Conservation (phyloP, 108 stramenopile genomes). For the Hondaea fermentalgiana region DNA sequence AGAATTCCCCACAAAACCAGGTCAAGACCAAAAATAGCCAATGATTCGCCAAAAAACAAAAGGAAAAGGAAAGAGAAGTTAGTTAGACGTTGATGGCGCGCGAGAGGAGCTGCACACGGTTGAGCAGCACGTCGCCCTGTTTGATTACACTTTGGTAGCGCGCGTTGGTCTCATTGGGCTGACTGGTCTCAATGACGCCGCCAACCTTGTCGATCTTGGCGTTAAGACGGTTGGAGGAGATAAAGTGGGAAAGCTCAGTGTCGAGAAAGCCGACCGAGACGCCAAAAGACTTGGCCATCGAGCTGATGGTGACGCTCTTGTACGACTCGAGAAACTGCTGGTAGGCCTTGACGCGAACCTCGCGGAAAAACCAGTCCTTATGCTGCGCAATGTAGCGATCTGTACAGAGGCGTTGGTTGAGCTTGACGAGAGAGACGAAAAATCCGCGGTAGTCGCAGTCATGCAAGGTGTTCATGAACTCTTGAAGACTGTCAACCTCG, state of each 20-base stretch:
- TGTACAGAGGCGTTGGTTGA: conserved; percentile 59
- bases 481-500: conserved; percentile 65
- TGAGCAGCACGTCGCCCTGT: conserved; percentile 89
- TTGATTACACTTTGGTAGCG: conserved; percentile 92
- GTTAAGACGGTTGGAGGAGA: conserved; percentile 80
- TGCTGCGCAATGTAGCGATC: conserved; percentile 79
- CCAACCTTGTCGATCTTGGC: conserved; percentile 97
- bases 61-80: not conserved
- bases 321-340: conserved; percentile 97
- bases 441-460: conserved; percentile 87
- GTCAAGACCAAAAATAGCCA: too few species aligned
- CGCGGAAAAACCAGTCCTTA: conserved; percentile 71
- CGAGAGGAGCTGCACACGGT: conserved; percentile 87
- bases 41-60: not conserved
- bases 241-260: conserved; percentile 85
- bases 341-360: conserved; percentile 84
- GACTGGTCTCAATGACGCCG: conserved; percentile 88
- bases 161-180: conserved; percentile 88
- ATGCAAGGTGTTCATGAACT: conserved; percentile 73
- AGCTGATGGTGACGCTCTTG: conserved; percentile 78
- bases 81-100: conserved; percentile 82
- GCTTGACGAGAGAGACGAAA: conserved; percentile 75
- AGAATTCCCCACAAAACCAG: too few species aligned
- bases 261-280: conserved; percentile 78
- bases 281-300: conserved; percentile 90